Evolutionary conservation across 2,329 filamentous ascomycete species (phyloP).

Genomic region (Paecilomyces fulvus): DNA sequence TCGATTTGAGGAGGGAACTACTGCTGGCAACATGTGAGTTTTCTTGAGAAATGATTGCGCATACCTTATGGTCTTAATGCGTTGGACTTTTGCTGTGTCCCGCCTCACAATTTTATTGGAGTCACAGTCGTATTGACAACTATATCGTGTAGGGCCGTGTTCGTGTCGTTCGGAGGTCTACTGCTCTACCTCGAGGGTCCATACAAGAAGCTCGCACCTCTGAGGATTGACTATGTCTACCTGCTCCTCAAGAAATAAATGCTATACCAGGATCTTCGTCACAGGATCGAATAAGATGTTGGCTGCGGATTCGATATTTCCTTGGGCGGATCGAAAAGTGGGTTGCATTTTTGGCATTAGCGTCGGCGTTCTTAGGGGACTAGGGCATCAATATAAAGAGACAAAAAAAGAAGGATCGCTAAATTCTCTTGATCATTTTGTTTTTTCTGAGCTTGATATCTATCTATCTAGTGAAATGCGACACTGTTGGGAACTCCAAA

Average conservation of each 20-base stretch:
- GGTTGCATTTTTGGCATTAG: constrained; percentile 20
- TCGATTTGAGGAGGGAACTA: constrained; percentile 44
- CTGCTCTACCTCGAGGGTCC: constrained; percentile 87
- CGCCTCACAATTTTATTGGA: background rate
- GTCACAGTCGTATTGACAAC: constrained; percentile 16
- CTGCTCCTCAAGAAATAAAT: constrained; percentile 80
- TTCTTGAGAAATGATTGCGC: constrained; percentile 1
- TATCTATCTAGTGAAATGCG: constrained; percentile 12
- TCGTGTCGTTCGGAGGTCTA: constrained; percentile 86
- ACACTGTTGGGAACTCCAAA: constrained; percentile 68
- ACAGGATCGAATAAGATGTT: background rate
- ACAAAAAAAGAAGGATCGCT: constrained; percentile 20
- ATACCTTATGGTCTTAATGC: background rate
- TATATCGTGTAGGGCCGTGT: constrained; percentile 64
- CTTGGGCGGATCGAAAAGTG: constrained; percentile 1
- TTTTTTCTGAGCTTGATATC: background rate
- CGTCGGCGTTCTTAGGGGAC: constrained; percentile 28
- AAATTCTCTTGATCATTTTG: background rate
- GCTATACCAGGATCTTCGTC: constrained; percentile 3
- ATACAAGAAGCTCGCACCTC: constrained; percentile 85
- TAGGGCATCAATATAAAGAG: constrained; percentile 2
- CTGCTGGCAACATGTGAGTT: constrained; percentile 77
- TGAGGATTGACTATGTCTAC: constrained; percentile 91
- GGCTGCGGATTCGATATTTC: constrained; percentile 4
- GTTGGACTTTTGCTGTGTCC: background rate